Evolutionary conservation across 352 stramenopile genomes (phyloP), one percentile per base, ranked within the genome.

Genomic region (Elongisporangium undulatum): DNA sequence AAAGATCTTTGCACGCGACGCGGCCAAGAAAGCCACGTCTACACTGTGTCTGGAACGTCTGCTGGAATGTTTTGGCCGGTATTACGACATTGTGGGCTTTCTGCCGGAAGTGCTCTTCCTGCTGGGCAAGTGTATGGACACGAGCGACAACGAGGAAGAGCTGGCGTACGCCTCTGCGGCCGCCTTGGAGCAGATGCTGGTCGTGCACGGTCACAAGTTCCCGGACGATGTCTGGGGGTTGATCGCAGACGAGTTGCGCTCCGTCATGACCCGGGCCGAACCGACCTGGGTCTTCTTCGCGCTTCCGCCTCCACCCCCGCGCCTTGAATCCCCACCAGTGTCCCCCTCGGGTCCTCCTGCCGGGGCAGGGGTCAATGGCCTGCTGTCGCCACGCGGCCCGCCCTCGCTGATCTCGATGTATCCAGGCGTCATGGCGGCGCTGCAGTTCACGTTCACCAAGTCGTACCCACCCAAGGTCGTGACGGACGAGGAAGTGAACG

Each of bases 71-170:
- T 94, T 92, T 67, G 83, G 82, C 0, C 49, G 86, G n/a, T 93
- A 84, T 57, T 94, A 90, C 62, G 85, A 94, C 53, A 72, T 75
- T 19, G 80, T 93, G 4, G 85, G 83, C 0, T 93, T 93, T 48
- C 51, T 93, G 0, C 83, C 83, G 0, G 85, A 94, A 48, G 79
- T 93, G 19, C 60, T 94, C 12, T 91, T 93, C 56, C 55, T 89
- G 21, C 51, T 94, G 15, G 73, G 81, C 29, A 88, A 90, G 48
- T 91, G 80, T 49, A 91, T 92, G 85, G 82, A 89, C 63, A 80
- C 81, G 51, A 82, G 63, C 23, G 85, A 91, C 52, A 68, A 60
- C 0, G 82, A 92, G 61, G 75, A 87, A 57, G 79, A 90, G 20
- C 68, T 92, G n/a, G 82, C 85, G 20, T 66, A 74, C 0, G 77